A percentile compares a stretch with the other conserved stretches of the same genome.
These are phyloP conservation scores for Ochetophila trinervis DNA, from an alignment of 306 rosid species.

Conservation along the genomic window DNA sequence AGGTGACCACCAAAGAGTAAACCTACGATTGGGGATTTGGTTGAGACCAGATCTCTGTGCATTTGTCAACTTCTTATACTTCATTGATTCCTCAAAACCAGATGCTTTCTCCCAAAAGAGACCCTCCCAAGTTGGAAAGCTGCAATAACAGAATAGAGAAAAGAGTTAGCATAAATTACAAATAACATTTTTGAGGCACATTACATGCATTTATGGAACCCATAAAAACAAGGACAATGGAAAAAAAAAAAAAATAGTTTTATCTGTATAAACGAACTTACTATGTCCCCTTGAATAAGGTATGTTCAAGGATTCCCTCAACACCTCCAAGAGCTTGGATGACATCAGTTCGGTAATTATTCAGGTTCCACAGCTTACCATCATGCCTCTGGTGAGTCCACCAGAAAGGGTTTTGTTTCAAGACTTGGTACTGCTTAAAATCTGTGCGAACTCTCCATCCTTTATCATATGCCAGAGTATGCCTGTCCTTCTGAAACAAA, in stretches of 20 bases:
- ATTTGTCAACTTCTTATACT: conserved; percentile 95
- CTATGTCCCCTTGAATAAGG: conserved; percentile 99
- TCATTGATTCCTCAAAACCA: conserved; percentile 99
- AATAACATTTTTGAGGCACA: neutral
- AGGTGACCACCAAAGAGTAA: conserved; percentile 99
- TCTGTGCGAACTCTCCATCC: conserved; percentile 99
- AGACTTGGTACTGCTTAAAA: conserved; percentile 96
- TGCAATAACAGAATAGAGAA: conserved; percentile 30
- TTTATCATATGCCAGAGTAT: conserved; percentile 97
- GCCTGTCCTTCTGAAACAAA: conserved; percentile 96
- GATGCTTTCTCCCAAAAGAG: conserved; percentile 99
- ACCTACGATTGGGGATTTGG: conserved; percentile 98
- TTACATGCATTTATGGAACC: no score
- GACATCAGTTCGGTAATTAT: conserved; percentile 97
- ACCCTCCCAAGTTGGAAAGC: conserved; percentile 98
- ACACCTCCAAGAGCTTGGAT: conserved; percentile 99
- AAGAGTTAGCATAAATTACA: neutral
- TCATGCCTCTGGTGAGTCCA: conserved; percentile 99
- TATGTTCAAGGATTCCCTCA: conserved; percentile 97
- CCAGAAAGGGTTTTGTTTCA: conserved; percentile 98
- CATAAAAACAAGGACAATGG: neutral
- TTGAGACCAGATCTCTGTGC: conserved; percentile 99
- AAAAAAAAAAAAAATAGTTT: neutral
- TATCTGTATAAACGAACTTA: conserved; percentile 35
- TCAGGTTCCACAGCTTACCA: conserved; percentile 96